Evolutionary conservation across 768 basidiomycete genomes (phyloP).

Genomic region (Austroboletus eburneus): DNA sequence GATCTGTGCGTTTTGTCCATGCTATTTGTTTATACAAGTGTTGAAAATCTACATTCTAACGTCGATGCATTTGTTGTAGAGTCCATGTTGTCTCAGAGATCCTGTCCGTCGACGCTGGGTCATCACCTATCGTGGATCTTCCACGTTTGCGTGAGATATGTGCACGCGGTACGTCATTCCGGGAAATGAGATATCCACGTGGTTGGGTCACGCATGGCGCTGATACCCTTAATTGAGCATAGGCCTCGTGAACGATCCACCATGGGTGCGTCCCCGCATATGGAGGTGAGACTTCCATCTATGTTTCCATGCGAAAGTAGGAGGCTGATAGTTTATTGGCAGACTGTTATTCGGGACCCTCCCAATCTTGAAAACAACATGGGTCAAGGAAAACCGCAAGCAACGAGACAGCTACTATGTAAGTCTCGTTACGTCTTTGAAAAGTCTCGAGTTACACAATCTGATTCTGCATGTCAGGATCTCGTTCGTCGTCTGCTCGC

Average conservation of each 20-base stretch:
- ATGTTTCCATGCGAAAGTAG: too few relatives aligned
- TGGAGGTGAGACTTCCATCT: conserved; percentile 82
- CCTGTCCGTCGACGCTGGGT: conserved; percentile 41
- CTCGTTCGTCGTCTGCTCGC: conserved; percentile 60
- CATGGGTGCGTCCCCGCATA: conserved; percentile 70
- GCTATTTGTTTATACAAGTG: background rate
- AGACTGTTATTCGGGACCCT: conserved; percentile 65
- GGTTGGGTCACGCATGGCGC: too few relatives aligned
- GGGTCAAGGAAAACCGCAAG: conserved; percentile 53
- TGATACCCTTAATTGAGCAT: too few relatives aligned
- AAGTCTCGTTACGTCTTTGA: conserved; percentile 22
- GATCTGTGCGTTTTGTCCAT: conserved; percentile 46
- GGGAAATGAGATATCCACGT: background rate
- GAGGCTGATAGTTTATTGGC: too few relatives aligned
- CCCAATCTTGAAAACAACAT: conserved; percentile 51
- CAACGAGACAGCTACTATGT: conserved; percentile 76
- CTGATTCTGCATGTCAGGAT: conserved; percentile 42
- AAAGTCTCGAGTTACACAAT: background rate
- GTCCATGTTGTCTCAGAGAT: conserved; percentile 56
- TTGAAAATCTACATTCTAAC: background rate
- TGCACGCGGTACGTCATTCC: conserved; percentile 46
- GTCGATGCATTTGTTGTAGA: conserved; percentile 33
- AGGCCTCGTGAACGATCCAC: conserved; percentile 74
- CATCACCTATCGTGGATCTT: conserved; percentile 52
- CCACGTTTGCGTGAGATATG: conserved; percentile 53